These are phyloP conservation scores for Aurifilum marmelostoma DNA, from an alignment of 2,329 filamentous ascomycete genomes.

Conservation along the genomic window DNA sequence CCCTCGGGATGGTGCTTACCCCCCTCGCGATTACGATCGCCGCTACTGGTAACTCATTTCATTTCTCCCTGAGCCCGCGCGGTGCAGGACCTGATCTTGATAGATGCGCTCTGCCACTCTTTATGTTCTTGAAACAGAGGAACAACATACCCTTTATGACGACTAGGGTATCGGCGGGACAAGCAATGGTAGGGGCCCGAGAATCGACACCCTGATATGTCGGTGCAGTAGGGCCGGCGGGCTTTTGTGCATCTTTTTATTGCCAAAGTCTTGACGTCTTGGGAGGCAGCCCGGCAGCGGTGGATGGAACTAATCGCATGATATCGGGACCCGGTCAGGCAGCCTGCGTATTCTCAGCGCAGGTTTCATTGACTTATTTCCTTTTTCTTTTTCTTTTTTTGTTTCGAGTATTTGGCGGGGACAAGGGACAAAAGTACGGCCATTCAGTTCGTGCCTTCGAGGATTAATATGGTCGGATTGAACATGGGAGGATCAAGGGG, in stretches of 20 bases:
- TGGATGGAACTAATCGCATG: neutral
- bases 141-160: constrained; percentile 14
- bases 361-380: neutral
- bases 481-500: constrained; percentile 19
- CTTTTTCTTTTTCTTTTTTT: neutral
- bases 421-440: constrained; percentile 14
- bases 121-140: neutral
- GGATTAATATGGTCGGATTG: constrained; percentile 17
- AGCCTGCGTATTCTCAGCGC: neutral
- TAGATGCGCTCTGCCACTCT: constrained; percentile 27
- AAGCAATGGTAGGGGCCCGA: neutral
- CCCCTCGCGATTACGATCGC: constrained; percentile 49
- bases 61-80: constrained; percentile 27
- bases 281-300: neutral
- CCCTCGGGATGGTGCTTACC: constrained; percentile 52
- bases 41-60: constrained; percentile 50
- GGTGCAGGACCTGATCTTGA: constrained; percentile 31
- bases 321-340: neutral
- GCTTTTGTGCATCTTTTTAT: neutral
- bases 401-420: no score
- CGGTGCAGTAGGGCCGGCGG: constrained; percentile 8
- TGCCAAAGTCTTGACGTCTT: neutral
- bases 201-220: constrained; percentile 7
- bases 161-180: constrained; percentile 24
- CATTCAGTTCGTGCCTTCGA: constrained; percentile 18